Base-by-base conservation (phyloP, 768 basidiomycete species). In the Sarcodon aspratus region DNA sequence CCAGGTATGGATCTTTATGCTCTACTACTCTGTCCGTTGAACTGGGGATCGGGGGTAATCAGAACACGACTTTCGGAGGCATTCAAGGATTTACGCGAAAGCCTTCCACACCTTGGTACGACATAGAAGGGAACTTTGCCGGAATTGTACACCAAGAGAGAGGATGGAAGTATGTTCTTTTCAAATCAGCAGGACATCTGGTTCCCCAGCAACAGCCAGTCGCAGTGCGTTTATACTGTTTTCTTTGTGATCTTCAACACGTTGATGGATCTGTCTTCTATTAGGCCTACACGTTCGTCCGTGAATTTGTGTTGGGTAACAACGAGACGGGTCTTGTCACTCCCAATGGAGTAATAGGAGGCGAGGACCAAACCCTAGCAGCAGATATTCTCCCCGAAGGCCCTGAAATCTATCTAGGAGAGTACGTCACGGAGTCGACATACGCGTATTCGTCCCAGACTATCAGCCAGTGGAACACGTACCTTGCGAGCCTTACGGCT, bases 1-100 rank as follows among this genome's bases (percentile, higher is more conserved):
- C 21, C 79, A 80, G 61, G 78, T 75, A 35, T 38, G 59, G 5
- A 38, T 13, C 36, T 38, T 9, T 10, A 9, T 33, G 21, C 7
- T 12, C 32, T 10, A 27, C 36, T 18, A 12, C 4, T 54, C 33
- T 31, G 32, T 38, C n/a, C 9, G 8, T 4, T 37, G 33, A 9
- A 45, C 1, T n/a, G n/a, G 17, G n/a, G 36, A 6, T 21, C 9
- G 10, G 15, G 17, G 9, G 9, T n/a, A 36, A 13, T 43, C 38
- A 85, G 80, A 88, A 88, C 55, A 85, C 83, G 21, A 85, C 85
- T 0, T 88, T 86, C 54, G 84, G 82, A 21, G 85, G 82, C 6
- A 78, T 80, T 38, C 81, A 78, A 62, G 85, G 85, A 3, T 88
- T 88, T 60, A 78, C 80, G 3, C 69, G 75, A 44, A 70, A 73